Base-by-base conservation (phyloP, 371 early-diverging fungal species). In the Gilbertella persicaria region DNA sequence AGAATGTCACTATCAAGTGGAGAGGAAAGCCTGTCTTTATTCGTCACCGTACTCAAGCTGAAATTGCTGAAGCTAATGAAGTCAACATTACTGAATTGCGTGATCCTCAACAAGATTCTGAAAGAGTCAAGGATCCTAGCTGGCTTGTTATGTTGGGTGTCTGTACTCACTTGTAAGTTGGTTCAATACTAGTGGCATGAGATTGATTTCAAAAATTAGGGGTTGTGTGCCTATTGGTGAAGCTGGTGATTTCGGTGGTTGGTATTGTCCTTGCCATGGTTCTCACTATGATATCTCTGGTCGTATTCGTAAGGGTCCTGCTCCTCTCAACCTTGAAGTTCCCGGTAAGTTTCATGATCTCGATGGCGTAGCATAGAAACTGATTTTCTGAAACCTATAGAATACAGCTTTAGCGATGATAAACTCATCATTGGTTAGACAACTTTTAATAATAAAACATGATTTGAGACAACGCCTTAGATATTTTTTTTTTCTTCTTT, bases 191-290 rank as follows among this genome's bases (percentile, higher is more conserved):
- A n/a, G n/a, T n/a, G n/a, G n/a, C n/a, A n/a, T n/a, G n/a, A n/a
- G n/a, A n/a, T n/a, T n/a, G n/a, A n/a, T n/a, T n/a, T n/a, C n/a
- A n/a, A n/a, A n/a, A n/a, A n/a, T 14, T 67, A 79, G 87, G 69
- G 95, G 98, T 69, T 98, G 98, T 82, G 97, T 98, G 43, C 98
- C 98, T 55, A 90, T 97, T 64, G 97, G 96, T 55, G 97, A 98
- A 72, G 88, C 97, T 73, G 97, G 97, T 78, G 98, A 97, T 60
- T 98, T 79, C 68, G 95, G 94, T 63, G 98, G 97, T 56, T 98
- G 97, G 97, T 98, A 95, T 84, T 98, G 98, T 85, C 98, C 98
- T 50, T 98, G 98, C 90, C 97, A 96, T 80, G 97, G 98, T 64
- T 96, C 96, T 53, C 96, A 95, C 73, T 95, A 95, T 66, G 95